Conservation (phyloP, 2,329 filamentous ascomycete genomes). For the Colletotrichum plurivorum region DNA sequence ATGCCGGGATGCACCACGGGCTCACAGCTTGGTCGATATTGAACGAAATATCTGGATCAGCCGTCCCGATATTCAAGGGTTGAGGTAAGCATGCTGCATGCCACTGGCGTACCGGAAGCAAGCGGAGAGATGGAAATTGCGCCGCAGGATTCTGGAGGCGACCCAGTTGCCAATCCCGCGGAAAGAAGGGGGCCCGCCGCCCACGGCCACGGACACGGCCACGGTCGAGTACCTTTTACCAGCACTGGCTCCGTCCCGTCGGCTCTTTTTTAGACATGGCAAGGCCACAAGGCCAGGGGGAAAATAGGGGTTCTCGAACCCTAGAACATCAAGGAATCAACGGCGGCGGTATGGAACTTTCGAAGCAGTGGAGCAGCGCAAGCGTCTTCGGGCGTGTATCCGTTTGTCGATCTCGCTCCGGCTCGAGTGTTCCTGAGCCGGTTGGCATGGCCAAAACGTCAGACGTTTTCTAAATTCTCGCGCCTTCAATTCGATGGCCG, state of each 20-base stretch:
- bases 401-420: slow-evolving; percentile 37
- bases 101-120: slow-evolving; percentile 1
- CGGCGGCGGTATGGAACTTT: slow-evolving; percentile 30
- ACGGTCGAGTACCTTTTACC: not conserved
- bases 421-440: slow-evolving; percentile 6
- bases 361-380: slow-evolving; percentile 37
- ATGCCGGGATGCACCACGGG: slow-evolving; percentile 3
- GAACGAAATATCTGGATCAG: not conserved
- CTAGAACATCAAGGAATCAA: slow-evolving; percentile 24
- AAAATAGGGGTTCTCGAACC: slow-evolving; percentile 37
- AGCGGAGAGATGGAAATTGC: slow-evolving; percentile 30
- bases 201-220: not conserved
- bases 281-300: slow-evolving; percentile 16
- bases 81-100: slow-evolving; percentile 1
- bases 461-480: slow-evolving; percentile 8
- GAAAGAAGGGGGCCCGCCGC: slow-evolving; percentile 28
- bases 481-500: slow-evolving; percentile 22
- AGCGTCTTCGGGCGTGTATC: slow-evolving; percentile 18
- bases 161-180: slow-evolving; percentile 14
- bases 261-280: slow-evolving; percentile 7
- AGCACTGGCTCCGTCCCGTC: not conserved
- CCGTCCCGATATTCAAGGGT: not conserved
- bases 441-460: slow-evolving; percentile 7
- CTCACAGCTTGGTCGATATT: not conserved
- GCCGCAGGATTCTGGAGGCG: slow-evolving; percentile 5